Evolutionary conservation across 106 monocot species (phyloP).

Genomic region (Platanthera zijinensis): DNA sequence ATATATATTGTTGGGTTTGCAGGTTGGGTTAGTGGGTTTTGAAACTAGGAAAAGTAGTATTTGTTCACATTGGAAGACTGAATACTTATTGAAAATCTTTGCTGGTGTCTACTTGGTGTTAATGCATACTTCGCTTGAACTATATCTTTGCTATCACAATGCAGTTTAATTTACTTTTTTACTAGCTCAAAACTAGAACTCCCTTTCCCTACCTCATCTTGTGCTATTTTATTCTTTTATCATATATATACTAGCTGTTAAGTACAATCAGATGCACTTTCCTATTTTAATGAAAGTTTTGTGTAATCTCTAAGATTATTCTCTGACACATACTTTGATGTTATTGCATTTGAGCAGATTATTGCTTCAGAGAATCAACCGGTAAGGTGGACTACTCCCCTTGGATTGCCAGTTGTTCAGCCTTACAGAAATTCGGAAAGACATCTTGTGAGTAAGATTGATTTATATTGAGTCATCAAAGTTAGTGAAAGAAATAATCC

Average conservation of each 20-base stretch:
- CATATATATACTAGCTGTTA: background rate
- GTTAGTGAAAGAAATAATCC: background rate
- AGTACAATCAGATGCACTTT: background rate
- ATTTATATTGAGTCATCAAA: background rate
- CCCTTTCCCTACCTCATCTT: background rate
- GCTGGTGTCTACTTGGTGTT: background rate
- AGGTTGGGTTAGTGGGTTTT: background rate
- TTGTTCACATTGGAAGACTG: background rate
- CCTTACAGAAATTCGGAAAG: conserved; percentile 67
- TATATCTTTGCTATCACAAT: background rate
- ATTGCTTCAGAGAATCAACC: conserved; percentile 57
- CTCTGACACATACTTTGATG: background rate
- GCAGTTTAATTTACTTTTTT: background rate
- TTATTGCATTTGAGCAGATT: conserved; percentile 24
- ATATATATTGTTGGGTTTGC: background rate
- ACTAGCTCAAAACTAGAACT: background rate
- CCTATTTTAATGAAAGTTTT: background rate
- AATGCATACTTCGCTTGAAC: background rate
- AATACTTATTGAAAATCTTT: background rate
- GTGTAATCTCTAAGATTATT: background rate
- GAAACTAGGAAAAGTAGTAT: background rate
- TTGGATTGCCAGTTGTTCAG: conserved; percentile 67
- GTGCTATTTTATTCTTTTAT: background rate
- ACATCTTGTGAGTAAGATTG: conserved; percentile 53
- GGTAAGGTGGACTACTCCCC: conserved; percentile 65